Evolutionary conservation across 2,329 filamentous ascomycete genomes (phyloP).

Genomic region (Apiospora malaysiana): DNA sequence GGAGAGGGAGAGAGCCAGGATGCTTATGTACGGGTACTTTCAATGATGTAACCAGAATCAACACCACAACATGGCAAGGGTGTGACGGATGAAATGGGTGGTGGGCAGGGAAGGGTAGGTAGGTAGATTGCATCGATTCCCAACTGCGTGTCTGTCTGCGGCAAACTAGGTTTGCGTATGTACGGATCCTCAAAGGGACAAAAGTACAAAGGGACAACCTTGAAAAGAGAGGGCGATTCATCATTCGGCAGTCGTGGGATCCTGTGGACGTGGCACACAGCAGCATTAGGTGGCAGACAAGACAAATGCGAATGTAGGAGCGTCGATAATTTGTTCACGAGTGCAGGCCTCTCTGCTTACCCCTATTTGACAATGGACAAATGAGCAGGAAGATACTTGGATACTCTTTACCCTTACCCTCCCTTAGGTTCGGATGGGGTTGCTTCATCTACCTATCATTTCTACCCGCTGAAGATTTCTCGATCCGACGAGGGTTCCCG

Average conservation of each 20-base stretch:
- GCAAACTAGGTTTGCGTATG: neutral
- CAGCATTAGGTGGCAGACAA: neutral
- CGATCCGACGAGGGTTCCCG: conserved; percentile 15
- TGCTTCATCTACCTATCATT: conserved; percentile 11
- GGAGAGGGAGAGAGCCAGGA: neutral
- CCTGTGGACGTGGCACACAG: neutral
- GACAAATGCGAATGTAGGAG: neutral
- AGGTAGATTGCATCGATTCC: conserved; percentile 10
- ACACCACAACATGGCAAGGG: conserved; percentile 6
- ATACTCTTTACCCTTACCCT: neutral
- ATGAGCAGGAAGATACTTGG: conserved; percentile 2
- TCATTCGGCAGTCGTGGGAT: conserved; percentile 5
- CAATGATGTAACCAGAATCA: conserved; percentile 3
- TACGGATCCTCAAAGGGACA: neutral
- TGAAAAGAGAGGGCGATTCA: neutral
- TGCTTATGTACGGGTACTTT: conserved; percentile 6
- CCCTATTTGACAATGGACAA: conserved; percentile 12
- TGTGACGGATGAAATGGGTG: neutral
- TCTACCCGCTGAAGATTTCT: conserved; percentile 19
- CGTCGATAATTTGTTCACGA: neutral
- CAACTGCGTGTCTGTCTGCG: conserved; percentile 1
- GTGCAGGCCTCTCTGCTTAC: neutral
- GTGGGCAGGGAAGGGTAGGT: neutral
- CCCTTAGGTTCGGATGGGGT: conserved; percentile 11
- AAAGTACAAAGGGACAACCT: no score